Evolutionary conservation across 352 stramenopile species (phyloP).

Genomic region (Globisporangium alternatum): DNA sequence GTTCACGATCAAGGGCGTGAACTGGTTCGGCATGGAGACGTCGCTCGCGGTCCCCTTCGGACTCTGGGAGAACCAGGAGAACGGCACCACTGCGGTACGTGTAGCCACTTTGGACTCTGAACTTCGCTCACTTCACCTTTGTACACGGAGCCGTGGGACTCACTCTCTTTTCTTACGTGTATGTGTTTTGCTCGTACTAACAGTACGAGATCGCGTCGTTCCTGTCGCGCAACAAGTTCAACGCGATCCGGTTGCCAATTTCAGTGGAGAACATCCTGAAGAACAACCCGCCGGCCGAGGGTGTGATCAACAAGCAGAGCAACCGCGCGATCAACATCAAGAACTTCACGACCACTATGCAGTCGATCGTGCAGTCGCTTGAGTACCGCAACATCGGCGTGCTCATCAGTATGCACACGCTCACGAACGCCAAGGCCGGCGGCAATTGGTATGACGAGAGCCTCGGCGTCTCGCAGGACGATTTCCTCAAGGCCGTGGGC

Average conservation of each 20-base stretch:
- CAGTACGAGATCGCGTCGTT: slow-evolving; percentile 79
- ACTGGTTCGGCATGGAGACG: slow-evolving; percentile 84
- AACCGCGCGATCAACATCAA: slow-evolving; percentile 76
- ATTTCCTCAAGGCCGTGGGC: slow-evolving; percentile 57
- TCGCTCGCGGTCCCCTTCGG: slow-evolving; percentile 60
- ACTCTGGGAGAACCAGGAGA: slow-evolving; percentile 72
- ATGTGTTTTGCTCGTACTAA: neutral
- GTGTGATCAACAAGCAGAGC: slow-evolving; percentile 61
- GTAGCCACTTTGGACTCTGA: neutral
- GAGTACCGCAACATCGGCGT: slow-evolving; percentile 72
- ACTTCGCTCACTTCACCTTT: neutral
- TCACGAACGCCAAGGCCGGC: slow-evolving; percentile 55
- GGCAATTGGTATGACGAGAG: slow-evolving; percentile 62
- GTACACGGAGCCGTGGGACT: neutral
- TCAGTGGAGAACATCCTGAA: slow-evolving; percentile 67
- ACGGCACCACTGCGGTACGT: slow-evolving; percentile 64
- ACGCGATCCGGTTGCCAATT: slow-evolving; percentile 65
- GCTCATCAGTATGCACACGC: slow-evolving; percentile 69
- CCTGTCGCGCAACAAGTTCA: slow-evolving; percentile 82
- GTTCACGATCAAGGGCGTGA: slow-evolving; percentile 72
- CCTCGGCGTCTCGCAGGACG: slow-evolving; percentile 45
- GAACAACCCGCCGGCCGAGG: slow-evolving; percentile 55
- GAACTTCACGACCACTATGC: slow-evolving; percentile 64
- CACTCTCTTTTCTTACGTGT: neutral
- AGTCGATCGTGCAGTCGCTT: slow-evolving; percentile 68